Conservation (phyloP, 202 grass and related monocot species). For the Zoysia matrella region DNA sequence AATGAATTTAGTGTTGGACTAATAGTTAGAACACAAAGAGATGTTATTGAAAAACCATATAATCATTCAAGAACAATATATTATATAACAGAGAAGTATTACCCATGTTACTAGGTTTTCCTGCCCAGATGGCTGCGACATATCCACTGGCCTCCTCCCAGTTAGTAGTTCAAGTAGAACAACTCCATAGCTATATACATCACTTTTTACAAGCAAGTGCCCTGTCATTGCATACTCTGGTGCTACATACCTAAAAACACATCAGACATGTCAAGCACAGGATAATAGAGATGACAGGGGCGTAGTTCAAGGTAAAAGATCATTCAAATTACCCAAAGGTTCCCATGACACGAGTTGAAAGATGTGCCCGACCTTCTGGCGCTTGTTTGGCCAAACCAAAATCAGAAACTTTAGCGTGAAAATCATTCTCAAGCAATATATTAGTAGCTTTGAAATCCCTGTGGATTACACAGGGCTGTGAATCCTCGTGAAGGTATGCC, state of each 20-base stretch:
- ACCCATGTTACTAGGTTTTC: constrained; percentile 99
- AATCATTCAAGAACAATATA: constrained; percentile 12
- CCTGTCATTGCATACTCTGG: constrained; percentile 99
- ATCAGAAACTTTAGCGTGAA: constrained; percentile 98
- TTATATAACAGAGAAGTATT: constrained; percentile 42
- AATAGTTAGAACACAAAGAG: background rate
- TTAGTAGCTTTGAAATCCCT: constrained; percentile 99
- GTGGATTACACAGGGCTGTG: constrained; percentile 96
- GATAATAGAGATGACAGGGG: constrained; percentile 37
- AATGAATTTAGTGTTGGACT: background rate
- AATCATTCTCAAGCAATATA: constrained; percentile 96
- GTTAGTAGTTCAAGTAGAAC: constrained; percentile 96
- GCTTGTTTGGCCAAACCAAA: constrained; percentile 98
- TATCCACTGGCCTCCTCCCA: constrained; percentile 90
- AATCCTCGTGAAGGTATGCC: constrained; percentile 97
- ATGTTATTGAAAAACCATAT: background rate
- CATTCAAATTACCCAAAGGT: constrained; percentile 85
- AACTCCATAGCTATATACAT: constrained; percentile 99
- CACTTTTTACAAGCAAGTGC: constrained; percentile 97
- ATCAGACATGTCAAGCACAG: constrained; percentile 36
- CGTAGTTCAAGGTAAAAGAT: constrained; percentile 37
- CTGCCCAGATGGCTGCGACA: constrained; percentile 93
- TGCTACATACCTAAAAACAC: constrained; percentile 82
- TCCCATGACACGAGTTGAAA: constrained; percentile 99
- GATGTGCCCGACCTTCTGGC: constrained; percentile 76